A percentile compares a stretch with the other conserved stretches of the same genome.
phyloP scores from a whole-genome alignment of 441 rosid species.

The Breynia disticha region DNA sequence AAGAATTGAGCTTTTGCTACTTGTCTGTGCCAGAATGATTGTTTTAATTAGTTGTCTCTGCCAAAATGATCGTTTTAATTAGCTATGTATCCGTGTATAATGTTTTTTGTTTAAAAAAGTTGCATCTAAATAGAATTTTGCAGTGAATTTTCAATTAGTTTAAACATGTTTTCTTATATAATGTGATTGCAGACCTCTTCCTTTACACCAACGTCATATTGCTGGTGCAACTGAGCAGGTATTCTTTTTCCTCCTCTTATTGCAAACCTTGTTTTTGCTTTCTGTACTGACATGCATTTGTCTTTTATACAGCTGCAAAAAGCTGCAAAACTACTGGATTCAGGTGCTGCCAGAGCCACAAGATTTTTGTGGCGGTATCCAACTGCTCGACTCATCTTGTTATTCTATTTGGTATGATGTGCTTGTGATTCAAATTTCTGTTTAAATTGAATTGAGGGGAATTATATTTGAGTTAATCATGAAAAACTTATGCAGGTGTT shows the following conservation, averaged over 20 bases:
- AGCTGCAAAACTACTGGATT: conserved; percentile 83
- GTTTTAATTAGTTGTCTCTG: background rate
- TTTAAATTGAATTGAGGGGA: background rate
- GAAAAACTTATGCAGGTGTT: conserved; percentile 57
- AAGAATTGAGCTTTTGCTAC: background rate
- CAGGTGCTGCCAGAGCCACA: conserved; percentile 94
- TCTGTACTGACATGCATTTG: conserved; percentile 11
- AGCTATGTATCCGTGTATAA: background rate
- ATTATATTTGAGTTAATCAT: conserved; percentile 7
- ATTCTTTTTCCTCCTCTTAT: background rate
- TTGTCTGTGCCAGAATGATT: background rate
- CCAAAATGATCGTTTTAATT: background rate
- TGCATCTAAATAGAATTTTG: too few relatives aligned
- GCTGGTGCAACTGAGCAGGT: conserved; percentile 78
- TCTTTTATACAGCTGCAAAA: conserved; percentile 69
- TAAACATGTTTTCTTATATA: conserved; percentile 1
- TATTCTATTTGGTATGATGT: conserved; percentile 72
- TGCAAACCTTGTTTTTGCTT: conserved; percentile 5
- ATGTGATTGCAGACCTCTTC: conserved; percentile 72
- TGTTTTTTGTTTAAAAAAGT: background rate
- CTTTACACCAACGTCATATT: conserved; percentile 88
- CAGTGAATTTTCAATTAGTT: background rate
- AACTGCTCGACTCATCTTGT: conserved; percentile 66
- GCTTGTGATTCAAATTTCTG: background rate
- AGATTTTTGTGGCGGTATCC: conserved; percentile 98